Conservation (phyloP, 1,139 yeast genomes). For the Blastobotrys malaysiensis region DNA sequence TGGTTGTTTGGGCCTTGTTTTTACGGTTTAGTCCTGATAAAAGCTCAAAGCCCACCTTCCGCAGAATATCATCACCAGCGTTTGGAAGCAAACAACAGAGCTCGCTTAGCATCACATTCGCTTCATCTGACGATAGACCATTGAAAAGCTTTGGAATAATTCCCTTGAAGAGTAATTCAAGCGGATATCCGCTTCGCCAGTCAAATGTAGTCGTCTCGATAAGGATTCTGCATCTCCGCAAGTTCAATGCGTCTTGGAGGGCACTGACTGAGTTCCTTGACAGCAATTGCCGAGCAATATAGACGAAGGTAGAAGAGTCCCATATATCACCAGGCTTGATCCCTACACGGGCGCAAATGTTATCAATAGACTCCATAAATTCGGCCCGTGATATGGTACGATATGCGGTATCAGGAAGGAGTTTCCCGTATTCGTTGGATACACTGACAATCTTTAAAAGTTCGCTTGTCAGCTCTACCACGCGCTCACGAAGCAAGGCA, state of each 20-base stretch:
- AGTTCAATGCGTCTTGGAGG: not conserved
- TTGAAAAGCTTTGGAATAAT: not conserved
- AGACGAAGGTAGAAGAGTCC: not conserved
- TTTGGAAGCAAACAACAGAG: not conserved
- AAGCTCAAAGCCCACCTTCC: not conserved
- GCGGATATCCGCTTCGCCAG: not conserved
- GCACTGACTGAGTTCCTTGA: not conserved
- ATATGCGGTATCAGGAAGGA: not conserved
- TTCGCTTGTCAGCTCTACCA: conserved; percentile 8
- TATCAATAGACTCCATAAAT: not conserved
- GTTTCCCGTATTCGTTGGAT: not conserved
- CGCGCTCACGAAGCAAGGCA: not conserved
- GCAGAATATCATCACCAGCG: not conserved
- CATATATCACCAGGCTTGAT: not conserved
- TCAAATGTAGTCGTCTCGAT: not conserved
- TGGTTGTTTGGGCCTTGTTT: not conserved
- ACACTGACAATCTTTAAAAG: conserved; percentile 7
- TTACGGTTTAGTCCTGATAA: not conserved
- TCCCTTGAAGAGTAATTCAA: not conserved
- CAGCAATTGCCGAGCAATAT: not conserved
- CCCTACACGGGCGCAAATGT: not conserved
- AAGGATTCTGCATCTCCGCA: not conserved
- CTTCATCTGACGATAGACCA: not conserved
- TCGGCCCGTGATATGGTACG: not conserved
- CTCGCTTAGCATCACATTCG: not conserved